Evolutionary conservation across 1,139 yeast genomes (phyloP).

Genomic region (Saccharomyces pastorianus): DNA sequence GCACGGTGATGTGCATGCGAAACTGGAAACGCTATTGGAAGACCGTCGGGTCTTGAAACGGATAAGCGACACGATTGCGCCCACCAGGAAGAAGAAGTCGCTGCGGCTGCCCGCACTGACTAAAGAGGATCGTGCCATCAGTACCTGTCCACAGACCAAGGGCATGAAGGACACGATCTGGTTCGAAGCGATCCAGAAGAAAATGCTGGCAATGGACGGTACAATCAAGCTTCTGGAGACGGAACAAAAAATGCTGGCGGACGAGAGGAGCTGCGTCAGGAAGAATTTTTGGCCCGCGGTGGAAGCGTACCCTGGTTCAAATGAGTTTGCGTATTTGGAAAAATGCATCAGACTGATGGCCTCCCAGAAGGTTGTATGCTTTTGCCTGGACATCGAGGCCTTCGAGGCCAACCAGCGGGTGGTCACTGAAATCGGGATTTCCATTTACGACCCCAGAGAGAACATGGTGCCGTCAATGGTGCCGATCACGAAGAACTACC

Average conservation of each 20-base stretch:
- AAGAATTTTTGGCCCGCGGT: slow-evolving; percentile 14
- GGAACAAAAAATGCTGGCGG: neutral
- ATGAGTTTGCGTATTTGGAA: slow-evolving; percentile 19
- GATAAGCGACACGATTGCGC: neutral
- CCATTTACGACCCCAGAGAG: slow-evolving; percentile 54
- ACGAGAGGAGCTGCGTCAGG: neutral
- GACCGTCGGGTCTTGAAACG: neutral
- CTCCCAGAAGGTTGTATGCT: slow-evolving; percentile 33
- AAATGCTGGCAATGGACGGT: neutral
- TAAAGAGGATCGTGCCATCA: neutral
- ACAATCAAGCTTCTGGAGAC: neutral
- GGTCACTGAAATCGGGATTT: slow-evolving; percentile 62
- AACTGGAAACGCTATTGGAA: neutral
- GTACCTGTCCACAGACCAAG: neutral
- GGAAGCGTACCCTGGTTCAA: slow-evolving; percentile 16
- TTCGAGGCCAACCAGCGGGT: slow-evolving; percentile 42
- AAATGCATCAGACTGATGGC: slow-evolving; percentile 24
- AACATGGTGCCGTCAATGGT: slow-evolving; percentile 19
- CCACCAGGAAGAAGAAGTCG: neutral
- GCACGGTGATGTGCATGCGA: neutral
- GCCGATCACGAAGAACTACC: slow-evolving; percentile 38
- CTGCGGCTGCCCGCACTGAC: neutral
- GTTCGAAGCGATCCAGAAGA: neutral
- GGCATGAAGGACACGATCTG: neutral
- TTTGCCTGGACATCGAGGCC: slow-evolving; percentile 61